Evolutionary conservation across 495 filamentous ascomycete genomes (phyloP), one percentile per base, ranked within the genome.

Genomic region (Hypoxylon trugodes): DNA sequence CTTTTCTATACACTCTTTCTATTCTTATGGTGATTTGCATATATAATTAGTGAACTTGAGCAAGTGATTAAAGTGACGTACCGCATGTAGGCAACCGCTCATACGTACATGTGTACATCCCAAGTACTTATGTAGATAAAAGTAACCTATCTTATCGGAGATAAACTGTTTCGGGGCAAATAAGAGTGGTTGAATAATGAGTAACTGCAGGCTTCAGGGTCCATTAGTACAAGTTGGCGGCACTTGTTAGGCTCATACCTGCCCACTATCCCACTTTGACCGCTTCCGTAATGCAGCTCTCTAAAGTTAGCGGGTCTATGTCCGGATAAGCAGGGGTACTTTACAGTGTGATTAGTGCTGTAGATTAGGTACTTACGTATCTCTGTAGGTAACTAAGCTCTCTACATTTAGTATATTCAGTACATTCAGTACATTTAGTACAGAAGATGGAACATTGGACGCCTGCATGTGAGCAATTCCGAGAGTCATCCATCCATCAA

Each of bases 401-500:
- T n/a, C n/a, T n/a, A n/a, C n/a, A n/a, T n/a, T n/a, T n/a, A n/a
- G n/a, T n/a, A n/a, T n/a, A n/a, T n/a, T n/a, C n/a, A n/a, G n/a
- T n/a, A n/a, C n/a, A n/a, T n/a, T n/a, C n/a, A n/a, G n/a, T n/a
- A n/a, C n/a, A n/a, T n/a, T n/a, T n/a, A n/a, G 43, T 47, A 32
- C 25, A 24, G 28, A 47, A 30, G 25, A 48, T 43, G 38, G 45
- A 15, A 16, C 51, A 61, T 54, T 55, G 12, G 49, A 56, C 35
- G 50, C 12, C 59, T 51, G 60, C 66, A 69, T 69, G 66, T 69
- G 66, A 69, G 61, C 66, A 60, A 55, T 36, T 15, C 37, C 30
- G 21, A 50, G 47, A 60, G 53, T 53, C 61, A 57, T 55, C 36
- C 45, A 52, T 22, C 55, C 54, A 47, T 47, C 42, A 40, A n/a